phyloP scores from a whole-genome alignment of 2,329 filamentous ascomycete genomes.

The Neoascochyta sp. region DNA sequence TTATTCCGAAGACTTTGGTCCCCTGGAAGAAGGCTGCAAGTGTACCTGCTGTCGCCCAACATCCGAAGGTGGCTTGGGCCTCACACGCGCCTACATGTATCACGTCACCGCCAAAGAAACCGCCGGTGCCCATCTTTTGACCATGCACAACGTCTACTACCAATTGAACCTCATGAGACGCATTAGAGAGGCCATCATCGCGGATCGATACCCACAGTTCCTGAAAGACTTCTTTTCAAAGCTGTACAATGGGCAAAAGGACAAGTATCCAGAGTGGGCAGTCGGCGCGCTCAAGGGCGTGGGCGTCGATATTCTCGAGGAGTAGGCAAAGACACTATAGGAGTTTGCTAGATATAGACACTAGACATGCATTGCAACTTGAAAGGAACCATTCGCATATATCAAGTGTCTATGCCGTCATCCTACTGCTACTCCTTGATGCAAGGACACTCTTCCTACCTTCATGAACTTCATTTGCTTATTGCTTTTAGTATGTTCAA shows the following conservation, averaged over 20 bases:
- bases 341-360: too few species aligned
- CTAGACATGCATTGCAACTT: too few species aligned
- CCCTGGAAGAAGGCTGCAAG: constrained; percentile 76
- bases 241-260: constrained; percentile 61
- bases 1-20: constrained; percentile 75
- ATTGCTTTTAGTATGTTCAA: too few species aligned
- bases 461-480: too few species aligned
- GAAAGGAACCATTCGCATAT: too few species aligned
- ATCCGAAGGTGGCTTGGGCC: constrained; percentile 67
- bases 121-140: constrained; percentile 78
- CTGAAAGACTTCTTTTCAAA: constrained; percentile 72
- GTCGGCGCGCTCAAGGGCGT: constrained; percentile 73
- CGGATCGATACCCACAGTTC: constrained; percentile 75
- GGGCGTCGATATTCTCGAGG: constrained; percentile 58
- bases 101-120: constrained; percentile 95
- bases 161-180: constrained; percentile 78
- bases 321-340: too few species aligned
- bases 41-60: constrained; percentile 71
- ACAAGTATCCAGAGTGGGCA: constrained; percentile 76
- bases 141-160: constrained; percentile 95
- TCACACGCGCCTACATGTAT: constrained; percentile 85
- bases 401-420: too few species aligned
- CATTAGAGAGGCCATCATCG: constrained; percentile 72
- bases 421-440: too few species aligned
- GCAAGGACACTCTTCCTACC: too few species aligned